Conservation (phyloP, 805 yeast species). For the Ogataea chonburiensis region DNA sequence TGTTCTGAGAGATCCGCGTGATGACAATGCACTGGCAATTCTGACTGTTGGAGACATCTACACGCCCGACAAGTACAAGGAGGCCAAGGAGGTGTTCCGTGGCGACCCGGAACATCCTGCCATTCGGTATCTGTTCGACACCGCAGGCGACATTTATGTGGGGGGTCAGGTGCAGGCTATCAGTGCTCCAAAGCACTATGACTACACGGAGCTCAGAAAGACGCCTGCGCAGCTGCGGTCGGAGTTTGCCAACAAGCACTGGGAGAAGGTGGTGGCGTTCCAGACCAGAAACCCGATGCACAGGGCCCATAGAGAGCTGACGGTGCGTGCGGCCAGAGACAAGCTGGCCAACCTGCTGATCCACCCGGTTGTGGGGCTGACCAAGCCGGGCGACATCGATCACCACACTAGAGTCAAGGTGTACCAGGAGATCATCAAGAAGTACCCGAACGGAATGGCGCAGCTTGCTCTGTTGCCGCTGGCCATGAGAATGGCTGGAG, state of each 20-base stretch:
- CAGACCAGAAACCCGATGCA: constrained; percentile 99
- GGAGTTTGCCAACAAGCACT: constrained; percentile 76
- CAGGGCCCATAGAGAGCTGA: constrained; percentile 94
- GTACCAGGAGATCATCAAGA: constrained; percentile 85
- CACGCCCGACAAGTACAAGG: constrained; percentile 73
- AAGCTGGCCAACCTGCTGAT: constrained; percentile 83
- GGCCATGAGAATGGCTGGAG: constrained; percentile 99
- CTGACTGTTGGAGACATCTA: constrained; percentile 77
- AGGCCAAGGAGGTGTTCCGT: constrained; percentile 85
- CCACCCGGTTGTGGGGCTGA: constrained; percentile 95
- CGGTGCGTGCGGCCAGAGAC: constrained; percentile 95
- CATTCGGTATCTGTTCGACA: constrained; percentile 63
- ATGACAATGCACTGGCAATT: constrained; percentile 75
- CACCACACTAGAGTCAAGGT: constrained; percentile 97
- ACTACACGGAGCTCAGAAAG: constrained; percentile 81
- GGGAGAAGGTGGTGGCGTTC: constrained; percentile 92
- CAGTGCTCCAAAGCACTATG: constrained; percentile 82
- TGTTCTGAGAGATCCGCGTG: constrained; percentile 77
- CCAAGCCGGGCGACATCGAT: constrained; percentile 97
- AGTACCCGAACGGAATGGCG: constrained; percentile 94
- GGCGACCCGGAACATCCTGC: constrained; percentile 99
- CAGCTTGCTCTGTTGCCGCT: constrained; percentile 82
- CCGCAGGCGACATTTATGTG: constrained; percentile 78
- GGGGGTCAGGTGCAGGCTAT: constrained; percentile 90
- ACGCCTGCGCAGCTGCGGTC: constrained; percentile 88